phyloP scores from a whole-genome alignment of 768 basidiomycete genomes.

The Amylocystis lapponica region DNA sequence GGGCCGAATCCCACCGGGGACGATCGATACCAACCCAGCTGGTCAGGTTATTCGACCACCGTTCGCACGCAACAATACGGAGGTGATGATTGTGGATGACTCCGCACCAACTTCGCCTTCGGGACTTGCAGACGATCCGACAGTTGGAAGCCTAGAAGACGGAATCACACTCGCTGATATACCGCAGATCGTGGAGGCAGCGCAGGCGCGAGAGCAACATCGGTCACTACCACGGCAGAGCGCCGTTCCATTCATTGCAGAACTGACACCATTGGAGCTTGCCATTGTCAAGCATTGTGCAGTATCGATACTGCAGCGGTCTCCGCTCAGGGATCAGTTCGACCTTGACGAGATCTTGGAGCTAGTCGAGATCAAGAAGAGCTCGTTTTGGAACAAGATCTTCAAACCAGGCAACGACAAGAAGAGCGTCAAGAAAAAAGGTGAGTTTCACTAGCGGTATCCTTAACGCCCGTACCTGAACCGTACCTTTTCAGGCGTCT shows the following conservation, averaged over 20 bases:
- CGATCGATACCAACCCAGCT: slow-evolving; percentile 24
- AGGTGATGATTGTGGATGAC: slow-evolving; percentile 87
- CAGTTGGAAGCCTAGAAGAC: slow-evolving; percentile 71
- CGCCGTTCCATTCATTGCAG: slow-evolving; percentile 78
- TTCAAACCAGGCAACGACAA: slow-evolving; percentile 83
- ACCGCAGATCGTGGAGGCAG: slow-evolving; percentile 87
- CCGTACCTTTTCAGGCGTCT: slow-evolving; percentile 57
- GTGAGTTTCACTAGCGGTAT: slow-evolving; percentile 31
- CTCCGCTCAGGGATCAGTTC: slow-evolving; percentile 73
- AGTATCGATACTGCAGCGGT: slow-evolving; percentile 71
- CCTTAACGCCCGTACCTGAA: slow-evolving; percentile 2
- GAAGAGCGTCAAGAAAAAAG: slow-evolving; percentile 88
- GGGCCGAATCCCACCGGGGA: slow-evolving; percentile 31
- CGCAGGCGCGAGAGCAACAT: slow-evolving; percentile 83
- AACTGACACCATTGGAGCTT: slow-evolving; percentile 77
- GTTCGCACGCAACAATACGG: slow-evolving; percentile 75
- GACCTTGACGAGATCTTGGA: slow-evolving; percentile 93
- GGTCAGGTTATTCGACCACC: slow-evolving; percentile 58
- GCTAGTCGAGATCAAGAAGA: slow-evolving; percentile 88
- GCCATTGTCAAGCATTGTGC: slow-evolving; percentile 92
- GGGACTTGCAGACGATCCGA: slow-evolving; percentile 37
- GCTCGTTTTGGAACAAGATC: slow-evolving; percentile 91
- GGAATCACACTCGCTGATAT: slow-evolving; percentile 93
- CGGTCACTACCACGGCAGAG: slow-evolving; percentile 76
- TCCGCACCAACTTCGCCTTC: slow-evolving; percentile 68